Base-by-base conservation (phyloP, 768 basidiomycete genomes). In the Suillus occidentalis region DNA sequence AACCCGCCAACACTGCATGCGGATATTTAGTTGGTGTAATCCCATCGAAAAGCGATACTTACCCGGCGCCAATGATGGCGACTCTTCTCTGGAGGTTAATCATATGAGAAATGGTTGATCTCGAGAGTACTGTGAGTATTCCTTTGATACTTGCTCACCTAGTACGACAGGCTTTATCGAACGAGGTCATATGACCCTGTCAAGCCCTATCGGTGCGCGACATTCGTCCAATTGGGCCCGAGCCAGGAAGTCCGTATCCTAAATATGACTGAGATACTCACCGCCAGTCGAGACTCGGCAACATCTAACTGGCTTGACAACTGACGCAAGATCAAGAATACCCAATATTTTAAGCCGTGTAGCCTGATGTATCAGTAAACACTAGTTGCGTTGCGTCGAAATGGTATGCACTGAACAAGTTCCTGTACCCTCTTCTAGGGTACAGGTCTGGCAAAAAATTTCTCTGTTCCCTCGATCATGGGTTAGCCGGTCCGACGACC, bases 1-100 rank as follows among this genome's bases (percentile, higher is more conserved):
- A 84, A 60, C 4, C 83, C 83, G 16, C 79, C 83, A 45, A 77
- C 68, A 7, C 83, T 84, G 25, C 16, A 49, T 60, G 8, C 45
- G n/a, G 1, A 25, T 34, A 53, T 42, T 64, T 7, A 40, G 61
- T 47, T 20, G 18, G 22, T 22, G 20, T 6, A 42, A 20, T 59
- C 20, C 7, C 6, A 34, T 47, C 5, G 16, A 36, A 34, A 49
- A 59, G 22, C 1, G 37, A 28, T 25, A 45, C n/a, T 56, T 36
- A 72, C 71, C 72, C 71, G 37, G 72, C 67, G 31, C 71, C 71
- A 8, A 72, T 63, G 37, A 73, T 68, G 42, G 63, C 66, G 10
- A 72, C 70, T 60, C n/a, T 73, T 62, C 40, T 61, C 42, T 64
- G 45, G 31, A 31, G 40, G 58, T 59, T 28, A 28, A 18, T 20